Conservation (phyloP, 2,329 filamentous ascomycete species). For the Biscogniauxia mediterranea region DNA sequence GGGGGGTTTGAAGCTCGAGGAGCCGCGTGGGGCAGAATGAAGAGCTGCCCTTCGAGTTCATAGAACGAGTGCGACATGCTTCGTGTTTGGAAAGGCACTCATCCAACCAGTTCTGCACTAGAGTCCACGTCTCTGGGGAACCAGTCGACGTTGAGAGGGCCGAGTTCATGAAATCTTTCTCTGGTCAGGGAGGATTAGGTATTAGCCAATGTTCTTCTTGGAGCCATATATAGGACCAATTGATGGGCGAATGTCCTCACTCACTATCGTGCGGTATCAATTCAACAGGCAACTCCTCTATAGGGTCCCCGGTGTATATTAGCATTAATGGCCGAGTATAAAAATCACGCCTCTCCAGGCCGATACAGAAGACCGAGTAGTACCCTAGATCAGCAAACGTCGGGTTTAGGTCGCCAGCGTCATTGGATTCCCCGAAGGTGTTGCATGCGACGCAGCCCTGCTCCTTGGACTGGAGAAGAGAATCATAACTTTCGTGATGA, state of each 20-base stretch:
- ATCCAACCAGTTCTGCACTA: constrained; percentile 15
- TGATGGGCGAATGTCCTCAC: not conserved
- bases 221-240: not conserved
- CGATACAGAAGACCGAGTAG: constrained; percentile 17
- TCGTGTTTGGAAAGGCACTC: constrained; percentile 11
- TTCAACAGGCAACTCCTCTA: constrained; percentile 8
- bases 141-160: constrained; percentile 13
- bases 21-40: constrained; percentile 17
- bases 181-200: constrained; percentile 2
- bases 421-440: constrained; percentile 3
- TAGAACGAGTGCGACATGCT: constrained; percentile 1
- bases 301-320: constrained; percentile 7
- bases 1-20: constrained; percentile 8
- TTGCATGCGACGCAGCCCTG: constrained; percentile 14
- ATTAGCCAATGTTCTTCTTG: not conserved
- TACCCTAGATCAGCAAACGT: constrained; percentile 7
- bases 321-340: constrained; percentile 4
- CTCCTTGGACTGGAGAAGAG: constrained; percentile 7
- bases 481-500: constrained; percentile 16
- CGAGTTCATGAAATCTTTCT: constrained; percentile 14
- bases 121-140: constrained; percentile 10
- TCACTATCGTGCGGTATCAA: constrained; percentile 14
- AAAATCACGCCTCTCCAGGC: not conserved
- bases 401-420: constrained; percentile 10
- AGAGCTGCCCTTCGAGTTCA: not conserved